Evolutionary conservation across 2,329 filamentous ascomycete genomes (phyloP), one percentile per base, ranked within the genome.

Genomic region (Colletotrichum chlorophyti): DNA sequence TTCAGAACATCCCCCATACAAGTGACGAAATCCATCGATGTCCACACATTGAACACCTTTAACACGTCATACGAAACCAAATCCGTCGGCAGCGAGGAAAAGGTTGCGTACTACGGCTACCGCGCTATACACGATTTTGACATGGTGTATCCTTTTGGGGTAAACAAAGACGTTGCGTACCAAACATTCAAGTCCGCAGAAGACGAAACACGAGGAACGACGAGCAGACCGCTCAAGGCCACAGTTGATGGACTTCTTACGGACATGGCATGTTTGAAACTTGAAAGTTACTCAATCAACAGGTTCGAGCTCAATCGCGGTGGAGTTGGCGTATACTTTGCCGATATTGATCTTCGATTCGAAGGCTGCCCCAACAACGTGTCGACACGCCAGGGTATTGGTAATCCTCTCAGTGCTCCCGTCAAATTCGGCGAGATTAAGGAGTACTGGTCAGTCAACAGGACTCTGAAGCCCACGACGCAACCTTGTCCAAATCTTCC

Each of bases 111-210:
- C 7, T 57, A 52, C 9, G 32, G 38, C 31, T 15, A 49, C 6
- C 19, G 53, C 4, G 11, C 47, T 34, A n/a, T 42, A 27, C 24
- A 57, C 3, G 37, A 52, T 21, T 52, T 57, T 15, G 21, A 57
- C 24, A 57, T 57, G 53, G 15, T n/a, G 3, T 51, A 43, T 14
- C 53, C 53, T 6, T 57, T 45, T 6, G 53, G 53, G 8, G 38
- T 52, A 11, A 27, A 38, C n/a, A 23, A 26, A 7, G 31, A 46
- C 6, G 24, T 29, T 8, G 48, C 47, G 4, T 57, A 57, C 12
- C 53, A 57, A 32, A 57, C 53, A 8, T 57, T 57, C 26, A n/a
- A 3, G 24, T n/a, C 32, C 8, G 17, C 27, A 9, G 24, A 45
- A 19, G 34, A 21, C 31, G 40, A 38, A 4, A 19, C 12, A 6